Conservation (phyloP, 2,329 filamentous ascomycete genomes). For the Thelonectria discophora region DNA sequence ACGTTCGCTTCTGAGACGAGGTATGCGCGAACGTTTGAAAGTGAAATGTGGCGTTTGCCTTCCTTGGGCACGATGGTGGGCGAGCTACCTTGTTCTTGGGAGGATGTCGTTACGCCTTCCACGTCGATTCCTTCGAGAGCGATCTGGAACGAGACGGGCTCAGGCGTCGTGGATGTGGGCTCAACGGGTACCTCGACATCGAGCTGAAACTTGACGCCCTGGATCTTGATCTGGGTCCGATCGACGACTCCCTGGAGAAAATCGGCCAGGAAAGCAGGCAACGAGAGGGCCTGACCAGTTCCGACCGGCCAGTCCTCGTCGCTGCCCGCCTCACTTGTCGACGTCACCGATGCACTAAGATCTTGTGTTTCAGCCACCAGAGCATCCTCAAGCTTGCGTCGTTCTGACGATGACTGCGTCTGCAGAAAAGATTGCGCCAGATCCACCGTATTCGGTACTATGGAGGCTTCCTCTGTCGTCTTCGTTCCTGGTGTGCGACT, state of each 20-base stretch:
- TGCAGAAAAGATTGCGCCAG: constrained; percentile 82
- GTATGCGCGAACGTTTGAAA: constrained; percentile 71
- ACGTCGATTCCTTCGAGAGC: constrained; percentile 71
- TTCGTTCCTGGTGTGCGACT: constrained; percentile 52
- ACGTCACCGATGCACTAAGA: constrained; percentile 66
- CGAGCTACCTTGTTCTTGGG: constrained; percentile 41
- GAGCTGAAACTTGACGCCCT: constrained; percentile 71
- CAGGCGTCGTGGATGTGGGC: constrained; percentile 54
- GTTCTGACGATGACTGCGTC: constrained; percentile 72
- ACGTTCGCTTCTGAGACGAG: constrained; percentile 74
- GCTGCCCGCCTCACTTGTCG: constrained; percentile 66
- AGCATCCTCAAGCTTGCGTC: constrained; percentile 73
- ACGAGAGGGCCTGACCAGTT: constrained; percentile 74
- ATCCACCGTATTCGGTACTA: constrained; percentile 74
- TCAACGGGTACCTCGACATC: constrained; percentile 68
- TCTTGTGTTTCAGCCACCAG: constrained; percentile 70
- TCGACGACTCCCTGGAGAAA: constrained; percentile 80
- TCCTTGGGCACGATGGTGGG: constrained; percentile 60
- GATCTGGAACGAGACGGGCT: constrained; percentile 71
- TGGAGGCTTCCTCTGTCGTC: constrained; percentile 40
- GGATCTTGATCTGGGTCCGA: constrained; percentile 72
- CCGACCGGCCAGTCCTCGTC: constrained; percentile 70
- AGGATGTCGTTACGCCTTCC: constrained; percentile 67
- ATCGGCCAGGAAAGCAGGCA: constrained; percentile 75
- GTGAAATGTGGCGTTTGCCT: constrained; percentile 70